Percentiles rank a stretch among this genome's conserved stretches.
Evolutionary conservation across 768 basidiomycete species (phyloP).

Genomic region (Steccherinum ochraceum): DNA sequence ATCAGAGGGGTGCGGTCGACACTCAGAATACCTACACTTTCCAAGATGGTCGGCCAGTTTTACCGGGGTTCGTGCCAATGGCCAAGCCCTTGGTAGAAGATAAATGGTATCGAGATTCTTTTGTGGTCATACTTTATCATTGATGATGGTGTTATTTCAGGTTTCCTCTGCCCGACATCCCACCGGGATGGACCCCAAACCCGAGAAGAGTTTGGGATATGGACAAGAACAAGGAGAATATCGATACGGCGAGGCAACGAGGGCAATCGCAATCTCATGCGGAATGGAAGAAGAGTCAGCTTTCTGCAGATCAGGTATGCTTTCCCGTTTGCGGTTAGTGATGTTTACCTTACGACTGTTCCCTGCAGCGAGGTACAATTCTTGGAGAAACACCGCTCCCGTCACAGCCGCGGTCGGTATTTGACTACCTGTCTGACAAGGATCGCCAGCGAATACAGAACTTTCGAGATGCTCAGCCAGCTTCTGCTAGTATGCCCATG

Average conservation of each 20-base stretch:
- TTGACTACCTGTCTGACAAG: conserved; percentile 91
- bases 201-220: conserved; percentile 72
- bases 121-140: conserved; percentile 11
- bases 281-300: conserved; percentile 50
- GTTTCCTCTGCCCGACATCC: conserved; percentile 81
- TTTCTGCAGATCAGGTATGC: conserved; percentile 68
- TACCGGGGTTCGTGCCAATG: conserved; percentile 72
- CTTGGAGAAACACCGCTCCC: conserved; percentile 79
- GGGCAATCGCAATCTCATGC: conserved; percentile 29
- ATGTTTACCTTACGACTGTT: not conserved
- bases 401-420: conserved; percentile 73
- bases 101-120: conserved; percentile 41
- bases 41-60: conserved; percentile 66
- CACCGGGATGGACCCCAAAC: conserved; percentile 79
- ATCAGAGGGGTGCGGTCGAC: conserved; percentile 9
- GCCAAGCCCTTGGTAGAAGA: conserved; percentile 65
- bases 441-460: conserved; percentile 80
- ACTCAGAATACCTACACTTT: conserved; percentile 51
- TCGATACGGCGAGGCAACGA: conserved; percentile 21
- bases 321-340: not conserved
- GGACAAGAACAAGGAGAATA: conserved; percentile 30
- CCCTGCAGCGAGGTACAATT: conserved; percentile 69
- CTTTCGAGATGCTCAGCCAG: conserved; percentile 28
- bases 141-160: conserved; percentile 32
- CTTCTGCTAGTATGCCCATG: conserved; percentile 20